Percentiles rank a stretch among this genome's conserved stretches.
phyloP scores from a whole-genome alignment of 2,329 filamentous ascomycete species.

The Juglanconis sp. region DNA sequence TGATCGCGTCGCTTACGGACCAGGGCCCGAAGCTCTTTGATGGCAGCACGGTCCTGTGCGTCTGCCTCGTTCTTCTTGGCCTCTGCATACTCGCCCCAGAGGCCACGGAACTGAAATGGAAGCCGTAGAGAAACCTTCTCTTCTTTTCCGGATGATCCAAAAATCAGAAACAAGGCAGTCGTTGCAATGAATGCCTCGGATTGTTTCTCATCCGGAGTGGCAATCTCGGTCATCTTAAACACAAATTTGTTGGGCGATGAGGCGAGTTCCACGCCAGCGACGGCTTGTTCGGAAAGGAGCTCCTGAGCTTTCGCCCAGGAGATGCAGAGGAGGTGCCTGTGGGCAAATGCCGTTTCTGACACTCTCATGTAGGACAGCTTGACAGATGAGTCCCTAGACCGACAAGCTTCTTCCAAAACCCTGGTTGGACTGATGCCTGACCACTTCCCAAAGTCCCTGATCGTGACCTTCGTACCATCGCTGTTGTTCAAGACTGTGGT shows the following conservation, averaged over 20 bases:
- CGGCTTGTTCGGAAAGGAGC: conserved; percentile 34
- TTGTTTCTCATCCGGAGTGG: conserved; percentile 72
- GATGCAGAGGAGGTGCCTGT: conserved; percentile 71
- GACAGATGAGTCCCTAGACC: conserved; percentile 69
- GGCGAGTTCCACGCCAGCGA: conserved; percentile 42
- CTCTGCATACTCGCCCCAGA: conserved; percentile 77
- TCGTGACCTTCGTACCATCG: conserved; percentile 53
- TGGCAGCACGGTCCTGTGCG: conserved; percentile 62
- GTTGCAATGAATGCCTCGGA: conserved; percentile 87
- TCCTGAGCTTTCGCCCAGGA: conserved; percentile 74
- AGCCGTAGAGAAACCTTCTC: conserved; percentile 80
- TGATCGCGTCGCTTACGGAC: conserved; percentile 67
- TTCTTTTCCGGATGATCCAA: conserved; percentile 73
- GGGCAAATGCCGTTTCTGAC: conserved; percentile 71
- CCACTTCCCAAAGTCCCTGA: conserved; percentile 83
- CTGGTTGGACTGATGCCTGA: conserved; percentile 72
- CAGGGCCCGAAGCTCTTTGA: conserved; percentile 67
- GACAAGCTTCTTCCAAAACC: conserved; percentile 83
- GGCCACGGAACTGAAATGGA: conserved; percentile 75
- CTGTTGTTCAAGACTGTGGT: conserved; percentile 51
- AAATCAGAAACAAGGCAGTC: conserved; percentile 76
- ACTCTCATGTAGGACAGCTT: conserved; percentile 66
- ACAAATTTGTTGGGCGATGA: conserved; percentile 51
- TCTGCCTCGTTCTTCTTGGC: conserved; percentile 69
- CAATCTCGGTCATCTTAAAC: conserved; percentile 72